Evolutionary conservation across 2,329 filamentous ascomycete species (phyloP).

Genomic region (Neonectria coccinea): DNA sequence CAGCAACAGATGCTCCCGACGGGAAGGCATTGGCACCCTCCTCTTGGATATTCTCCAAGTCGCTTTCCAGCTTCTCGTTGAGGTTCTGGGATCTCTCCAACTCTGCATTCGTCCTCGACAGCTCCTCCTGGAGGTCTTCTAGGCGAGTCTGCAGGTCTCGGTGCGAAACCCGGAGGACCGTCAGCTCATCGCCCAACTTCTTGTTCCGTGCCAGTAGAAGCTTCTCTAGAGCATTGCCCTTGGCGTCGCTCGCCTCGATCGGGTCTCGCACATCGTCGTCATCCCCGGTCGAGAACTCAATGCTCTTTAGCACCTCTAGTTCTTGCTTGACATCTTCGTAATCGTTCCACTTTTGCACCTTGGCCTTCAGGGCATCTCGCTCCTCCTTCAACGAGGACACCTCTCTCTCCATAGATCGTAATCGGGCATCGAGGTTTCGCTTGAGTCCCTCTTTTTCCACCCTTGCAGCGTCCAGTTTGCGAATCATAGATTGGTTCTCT

Average conservation of each 20-base stretch:
- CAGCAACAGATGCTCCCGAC: constrained; percentile 90
- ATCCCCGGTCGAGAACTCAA: constrained; percentile 93
- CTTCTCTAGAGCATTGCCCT: constrained; percentile 88
- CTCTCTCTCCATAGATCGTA: constrained; percentile 85
- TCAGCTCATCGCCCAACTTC: constrained; percentile 94
- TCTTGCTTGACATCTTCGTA: constrained; percentile 98
- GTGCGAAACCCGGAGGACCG: constrained; percentile 91
- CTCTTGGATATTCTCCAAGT: constrained; percentile 87
- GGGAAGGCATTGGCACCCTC: constrained; percentile 87
- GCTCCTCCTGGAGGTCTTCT: constrained; percentile 83
- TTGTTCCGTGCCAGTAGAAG: constrained; percentile 93
- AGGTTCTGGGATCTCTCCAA: constrained; percentile 86
- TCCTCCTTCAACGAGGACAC: constrained; percentile 80
- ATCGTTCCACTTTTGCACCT: constrained; percentile 89
- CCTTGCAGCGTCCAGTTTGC: constrained; percentile 85
- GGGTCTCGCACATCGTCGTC: constrained; percentile 73
- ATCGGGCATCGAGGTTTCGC: constrained; percentile 78
- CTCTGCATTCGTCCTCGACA: constrained; percentile 85
- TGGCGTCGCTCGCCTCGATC: constrained; percentile 54
- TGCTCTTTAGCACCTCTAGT: constrained; percentile 95
- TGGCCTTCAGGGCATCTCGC: constrained; percentile 80
- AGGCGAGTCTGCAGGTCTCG: constrained; percentile 88
- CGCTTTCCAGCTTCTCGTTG: constrained; percentile 90
- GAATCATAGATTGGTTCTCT: constrained; percentile 91
- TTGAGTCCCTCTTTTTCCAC: constrained; percentile 87